Base-by-base conservation (phyloP, 495 filamentous ascomycete genomes). In the Lichina pygmaea region DNA sequence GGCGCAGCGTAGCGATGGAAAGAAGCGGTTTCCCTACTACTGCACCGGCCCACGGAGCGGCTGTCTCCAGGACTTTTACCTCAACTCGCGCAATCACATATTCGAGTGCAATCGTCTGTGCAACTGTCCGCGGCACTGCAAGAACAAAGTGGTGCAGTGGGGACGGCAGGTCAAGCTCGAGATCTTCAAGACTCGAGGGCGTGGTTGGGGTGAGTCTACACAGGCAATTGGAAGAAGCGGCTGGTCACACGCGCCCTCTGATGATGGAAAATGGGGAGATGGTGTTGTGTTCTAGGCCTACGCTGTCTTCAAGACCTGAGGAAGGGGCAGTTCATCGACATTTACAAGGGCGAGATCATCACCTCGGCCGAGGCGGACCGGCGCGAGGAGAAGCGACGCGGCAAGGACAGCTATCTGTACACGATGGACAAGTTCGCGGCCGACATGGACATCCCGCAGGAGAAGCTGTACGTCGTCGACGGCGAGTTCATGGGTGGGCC, bases 321-420 rank as follows among this genome's bases (percentile, higher is more conserved):
- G 46, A 65, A 68, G 44, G 86, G 86, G 6, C 79, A 91, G 52
- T 94, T 91, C 52, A 72, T 95, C 45, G 86, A 91, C 53, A 68
- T 70, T 16, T 95, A 95, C 49, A 73, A 83, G 11, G 86, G 86
- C 1, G 86, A 95, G 55, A 70, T 93, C 30, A 78, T 95, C 49
- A 82, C 78, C 0, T 63, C 68, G 17, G 57, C 68, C 8, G 74
- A 77, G 55, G 78, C 86, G 3, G 67, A 75, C 24, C 51, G 60
- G 2, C 75, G 89, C 7, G 76, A 83, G 31, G 56, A 60, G 3
- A 50, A 53, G 13, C 49, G 48, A 0, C 51, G 62, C 50, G 15
- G 58, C 7, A 77, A 73, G 53, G 70, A 66, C 46, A 74, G 72
- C 0, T 94, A 93, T 53, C 67, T 94, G 0, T 93, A 93, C 56